These are phyloP conservation scores for Bromus sterilis DNA, from an alignment of 176 grass and related monocot species.

Conservation along the genomic window DNA sequence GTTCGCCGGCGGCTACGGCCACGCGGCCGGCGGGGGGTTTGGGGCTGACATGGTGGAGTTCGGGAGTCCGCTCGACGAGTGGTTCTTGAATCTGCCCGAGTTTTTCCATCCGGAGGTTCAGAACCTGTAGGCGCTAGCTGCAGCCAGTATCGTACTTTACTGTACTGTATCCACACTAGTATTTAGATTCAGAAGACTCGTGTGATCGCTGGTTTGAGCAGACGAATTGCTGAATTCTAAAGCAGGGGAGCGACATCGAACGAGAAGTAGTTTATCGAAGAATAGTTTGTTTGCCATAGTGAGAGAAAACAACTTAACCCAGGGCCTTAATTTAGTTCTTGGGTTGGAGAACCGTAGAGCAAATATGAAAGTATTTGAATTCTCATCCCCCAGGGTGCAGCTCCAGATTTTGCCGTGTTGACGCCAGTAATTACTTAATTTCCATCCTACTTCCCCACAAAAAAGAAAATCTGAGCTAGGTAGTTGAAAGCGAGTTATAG, in stretches of 20 bases:
- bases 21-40: neutral
- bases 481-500: too few species aligned
- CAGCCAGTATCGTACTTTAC: neutral
- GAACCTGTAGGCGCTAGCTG: neutral
- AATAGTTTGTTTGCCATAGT: neutral
- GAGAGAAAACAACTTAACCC: neutral
- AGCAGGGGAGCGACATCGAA: too few species aligned
- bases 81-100: slow-evolving; percentile 4
- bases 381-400: too few species aligned
- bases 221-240: neutral
- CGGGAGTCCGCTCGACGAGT: neutral
- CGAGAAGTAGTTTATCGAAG: too few species aligned
- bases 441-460: too few species aligned
- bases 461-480: too few species aligned
- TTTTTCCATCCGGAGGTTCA: slow-evolving; percentile 13
- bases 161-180: too few species aligned
- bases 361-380: too few species aligned
- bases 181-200: neutral
- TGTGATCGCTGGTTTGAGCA: neutral
- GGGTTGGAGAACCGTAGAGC: too few species aligned
- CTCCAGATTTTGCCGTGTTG: too few species aligned
- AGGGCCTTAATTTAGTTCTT: neutral
- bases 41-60: slow-evolving; percentile 27
- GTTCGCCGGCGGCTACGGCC: neutral
- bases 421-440: too few species aligned